phyloP scores from a whole-genome alignment of 257 asterid species.

The Cynanchum wilfordii region DNA sequence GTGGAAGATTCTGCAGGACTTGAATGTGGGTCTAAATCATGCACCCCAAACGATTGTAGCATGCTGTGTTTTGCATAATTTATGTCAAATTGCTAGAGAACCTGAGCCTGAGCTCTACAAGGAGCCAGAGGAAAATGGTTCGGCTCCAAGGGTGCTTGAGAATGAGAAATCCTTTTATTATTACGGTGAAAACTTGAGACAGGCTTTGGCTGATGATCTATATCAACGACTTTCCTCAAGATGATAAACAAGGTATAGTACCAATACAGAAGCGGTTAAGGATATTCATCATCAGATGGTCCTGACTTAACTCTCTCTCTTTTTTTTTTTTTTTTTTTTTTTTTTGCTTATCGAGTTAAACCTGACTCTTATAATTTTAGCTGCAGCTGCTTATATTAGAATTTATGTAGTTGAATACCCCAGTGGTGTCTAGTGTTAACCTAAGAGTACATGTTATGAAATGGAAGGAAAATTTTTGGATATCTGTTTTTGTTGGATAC shows the following conservation, averaged over 20 bases:
- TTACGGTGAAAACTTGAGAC: conserved; percentile 77
- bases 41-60: conserved; percentile 95
- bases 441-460: not conserved
- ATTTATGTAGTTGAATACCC: not conserved
- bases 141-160: conserved; percentile 69
- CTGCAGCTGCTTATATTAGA: conserved; percentile 13
- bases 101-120: conserved; percentile 96
- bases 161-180: conserved; percentile 69
- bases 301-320: conserved; percentile 21
- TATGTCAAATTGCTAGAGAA: conserved; percentile 95
- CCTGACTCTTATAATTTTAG: conserved; percentile 2
- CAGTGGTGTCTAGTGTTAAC: conserved; percentile 3
- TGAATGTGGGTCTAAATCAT: conserved; percentile 87
- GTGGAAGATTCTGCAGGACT: conserved; percentile 89
- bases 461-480: conserved; percentile 5
- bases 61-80: conserved; percentile 91
- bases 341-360: not conserved
- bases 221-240: conserved; percentile 81
- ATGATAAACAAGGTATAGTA: conserved; percentile 28
- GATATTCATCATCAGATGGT: conserved; percentile 19
- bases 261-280: conserved; percentile 13
- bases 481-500: not conserved
- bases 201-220: conserved; percentile 82
- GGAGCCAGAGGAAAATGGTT: conserved; percentile 92
- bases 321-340: too few relatives aligned